phyloP scores from a whole-genome alignment of 805 yeast species.

The Candida maltosa region DNA sequence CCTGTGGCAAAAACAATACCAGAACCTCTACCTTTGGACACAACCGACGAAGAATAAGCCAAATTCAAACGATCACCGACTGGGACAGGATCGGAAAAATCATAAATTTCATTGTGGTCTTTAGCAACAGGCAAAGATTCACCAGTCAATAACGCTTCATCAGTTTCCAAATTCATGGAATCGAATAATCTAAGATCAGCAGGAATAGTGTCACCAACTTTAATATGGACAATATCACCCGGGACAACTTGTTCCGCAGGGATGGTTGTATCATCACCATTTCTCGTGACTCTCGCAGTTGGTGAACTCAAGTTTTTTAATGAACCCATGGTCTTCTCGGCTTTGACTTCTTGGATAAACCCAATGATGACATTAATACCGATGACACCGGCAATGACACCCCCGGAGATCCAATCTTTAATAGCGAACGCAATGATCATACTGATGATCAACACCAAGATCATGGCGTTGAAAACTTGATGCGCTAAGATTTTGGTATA shows the following conservation, averaged over 20 bases:
- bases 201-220: conserved; percentile 74
- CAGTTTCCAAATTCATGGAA: conserved; percentile 64
- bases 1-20: conserved; percentile 73
- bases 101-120: conserved; percentile 40
- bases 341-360: conserved; percentile 65
- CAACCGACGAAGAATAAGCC: conserved; percentile 68
- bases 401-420: conserved; percentile 78
- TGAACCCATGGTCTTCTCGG: conserved; percentile 78
- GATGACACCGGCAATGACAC: conserved; percentile 71
- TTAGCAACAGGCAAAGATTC: conserved; percentile 66
- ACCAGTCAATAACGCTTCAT: conserved; percentile 65
- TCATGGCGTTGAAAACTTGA: conserved; percentile 77
- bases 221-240: conserved; percentile 63
- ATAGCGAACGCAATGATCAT: conserved; percentile 71
- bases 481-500: conserved; percentile 54
- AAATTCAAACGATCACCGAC: conserved; percentile 74
- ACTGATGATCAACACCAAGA: conserved; percentile 64
- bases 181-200: conserved; percentile 65
- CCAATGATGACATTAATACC: conserved; percentile 64
- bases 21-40: conserved; percentile 70
- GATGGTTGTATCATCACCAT: conserved; percentile 54
- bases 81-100: conserved; percentile 36
- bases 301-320: conserved; percentile 66
- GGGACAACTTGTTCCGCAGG: conserved; percentile 68
- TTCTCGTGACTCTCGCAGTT: conserved; percentile 62